These are phyloP conservation scores for Anthracocystis setariae DNA, from an alignment of 1,284 basidiomycete species.

Conservation along the genomic window DNA sequence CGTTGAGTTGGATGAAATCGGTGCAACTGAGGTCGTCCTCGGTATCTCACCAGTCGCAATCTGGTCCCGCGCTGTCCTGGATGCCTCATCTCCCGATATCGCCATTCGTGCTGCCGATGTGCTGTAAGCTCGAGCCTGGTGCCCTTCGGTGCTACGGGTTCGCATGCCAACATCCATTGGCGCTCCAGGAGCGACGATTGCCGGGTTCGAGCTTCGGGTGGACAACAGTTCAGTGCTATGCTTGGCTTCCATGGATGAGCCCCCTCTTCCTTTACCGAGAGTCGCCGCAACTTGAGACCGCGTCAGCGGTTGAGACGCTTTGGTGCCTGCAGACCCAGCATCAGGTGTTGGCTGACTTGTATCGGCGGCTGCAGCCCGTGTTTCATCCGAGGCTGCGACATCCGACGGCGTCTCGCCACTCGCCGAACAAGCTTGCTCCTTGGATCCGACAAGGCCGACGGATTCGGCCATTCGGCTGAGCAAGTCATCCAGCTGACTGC, in stretches of 20 bases:
- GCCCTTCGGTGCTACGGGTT: constrained; percentile 10
- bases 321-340: neutral
- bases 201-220: constrained; percentile 15
- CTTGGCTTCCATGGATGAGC: neutral
- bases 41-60: neutral
- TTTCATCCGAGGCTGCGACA: constrained; percentile 2
- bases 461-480: constrained; percentile 55
- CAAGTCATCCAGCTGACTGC: constrained; percentile 57
- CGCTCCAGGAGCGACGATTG: constrained; percentile 5
- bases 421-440: constrained; percentile 10
- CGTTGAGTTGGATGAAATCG: constrained; percentile 4
- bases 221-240: neutral
- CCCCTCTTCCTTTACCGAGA: constrained; percentile 18
- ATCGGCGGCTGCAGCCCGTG: neutral
- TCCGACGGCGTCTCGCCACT: constrained; percentile 23
- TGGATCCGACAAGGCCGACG: constrained; percentile 31
- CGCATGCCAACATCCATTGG: constrained; percentile 10
- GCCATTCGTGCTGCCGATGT: constrained; percentile 14
- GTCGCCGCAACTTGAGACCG: constrained; percentile 16
- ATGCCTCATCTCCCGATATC: neutral
- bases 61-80: constrained; percentile 1
- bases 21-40: neutral
- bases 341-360: neutral
- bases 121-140: constrained; percentile 25
- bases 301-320: constrained; percentile 7